phyloP scores from a whole-genome alignment of 2,329 filamentous ascomycete genomes.

The Magnaporthales sp. region DNA sequence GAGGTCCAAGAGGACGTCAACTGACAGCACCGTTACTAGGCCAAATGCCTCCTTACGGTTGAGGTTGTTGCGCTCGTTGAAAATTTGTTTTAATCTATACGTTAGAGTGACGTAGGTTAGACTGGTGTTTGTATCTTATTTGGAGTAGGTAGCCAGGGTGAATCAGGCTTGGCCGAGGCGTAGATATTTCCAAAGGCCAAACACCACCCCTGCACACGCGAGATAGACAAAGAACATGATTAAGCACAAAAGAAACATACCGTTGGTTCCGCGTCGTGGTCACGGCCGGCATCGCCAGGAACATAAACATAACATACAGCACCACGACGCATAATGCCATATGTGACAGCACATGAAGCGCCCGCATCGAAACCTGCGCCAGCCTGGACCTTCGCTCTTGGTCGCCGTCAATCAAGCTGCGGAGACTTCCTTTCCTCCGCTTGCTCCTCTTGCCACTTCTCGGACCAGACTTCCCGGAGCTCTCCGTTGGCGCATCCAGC shows the following conservation, averaged over 20 bases:
- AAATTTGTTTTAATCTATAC: constrained; percentile 19
- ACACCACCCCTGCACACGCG: not conserved
- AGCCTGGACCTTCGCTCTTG: constrained; percentile 5
- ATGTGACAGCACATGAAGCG: constrained; percentile 12
- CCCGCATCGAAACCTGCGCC: constrained; percentile 6
- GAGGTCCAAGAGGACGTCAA: constrained; percentile 27
- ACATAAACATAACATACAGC: constrained; percentile 12
- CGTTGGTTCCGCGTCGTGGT: constrained; percentile 5
- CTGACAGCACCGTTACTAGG: constrained; percentile 20
- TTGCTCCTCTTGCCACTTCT: not conserved
- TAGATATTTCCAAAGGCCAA: not conserved
- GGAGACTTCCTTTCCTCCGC: not conserved
- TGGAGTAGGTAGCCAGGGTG: not conserved
- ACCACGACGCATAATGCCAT: constrained; percentile 11
- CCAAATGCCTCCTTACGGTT: not conserved
- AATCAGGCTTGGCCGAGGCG: not conserved
- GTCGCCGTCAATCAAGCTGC: not conserved
- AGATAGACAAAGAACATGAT: not conserved
- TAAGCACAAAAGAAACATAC: constrained; percentile 1
- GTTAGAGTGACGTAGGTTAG: not conserved
- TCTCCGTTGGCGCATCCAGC: not conserved
- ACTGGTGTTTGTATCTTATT: not conserved
- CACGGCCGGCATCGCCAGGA: constrained; percentile 5
- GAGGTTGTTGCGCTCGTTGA: constrained; percentile 6
- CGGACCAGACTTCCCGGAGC: not conserved